Evolutionary conservation across 1,284 basidiomycete genomes (phyloP).

Genomic region (Hemileia vastatrix): DNA sequence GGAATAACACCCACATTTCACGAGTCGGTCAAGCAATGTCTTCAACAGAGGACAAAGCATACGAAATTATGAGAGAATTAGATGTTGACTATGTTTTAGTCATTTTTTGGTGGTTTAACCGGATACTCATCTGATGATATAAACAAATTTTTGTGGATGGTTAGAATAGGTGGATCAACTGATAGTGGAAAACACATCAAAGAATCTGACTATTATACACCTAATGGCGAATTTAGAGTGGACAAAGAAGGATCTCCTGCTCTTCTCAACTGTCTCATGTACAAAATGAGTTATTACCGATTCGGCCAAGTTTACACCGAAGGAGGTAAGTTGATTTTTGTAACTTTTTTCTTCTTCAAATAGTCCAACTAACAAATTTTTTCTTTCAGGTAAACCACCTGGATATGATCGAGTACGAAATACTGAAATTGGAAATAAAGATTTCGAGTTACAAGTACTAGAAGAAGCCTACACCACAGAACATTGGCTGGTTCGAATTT

Average conservation of each 20-base stretch:
- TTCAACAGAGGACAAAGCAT: slow-evolving; percentile 80
- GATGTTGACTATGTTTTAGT: slow-evolving; percentile 96
- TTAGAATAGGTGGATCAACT: slow-evolving; percentile 91
- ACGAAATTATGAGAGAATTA: slow-evolving; percentile 90
- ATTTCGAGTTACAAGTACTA: slow-evolving; percentile 78
- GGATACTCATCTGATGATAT: slow-evolving; percentile 99
- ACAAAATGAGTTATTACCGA: too few relatives aligned
- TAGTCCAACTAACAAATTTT: not conserved
- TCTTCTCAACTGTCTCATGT: slow-evolving; percentile 97
- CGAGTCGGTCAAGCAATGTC: slow-evolving; percentile 98
- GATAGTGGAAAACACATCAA: slow-evolving; percentile 98
- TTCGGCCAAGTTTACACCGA: too few relatives aligned
- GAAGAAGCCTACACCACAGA: slow-evolving; percentile 94
- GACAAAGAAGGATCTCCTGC: slow-evolving; percentile 72
- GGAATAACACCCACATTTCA: slow-evolving; percentile 92
- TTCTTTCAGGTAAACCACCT: slow-evolving; percentile 65
- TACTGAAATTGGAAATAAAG: slow-evolving; percentile 62
- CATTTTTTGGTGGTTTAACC: slow-evolving; percentile 90
- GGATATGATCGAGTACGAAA: slow-evolving; percentile 71
- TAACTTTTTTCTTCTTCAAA: not conserved
- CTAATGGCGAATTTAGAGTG: slow-evolving; percentile 84
- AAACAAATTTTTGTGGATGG: slow-evolving; percentile 99
- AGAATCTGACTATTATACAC: slow-evolving; percentile 86
- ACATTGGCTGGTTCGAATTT: slow-evolving; percentile 97
- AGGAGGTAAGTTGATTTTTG: slow-evolving; percentile 67